phyloP scores from a whole-genome alignment of 495 filamentous ascomycete genomes.

The Aspergillus panamensis region DNA sequence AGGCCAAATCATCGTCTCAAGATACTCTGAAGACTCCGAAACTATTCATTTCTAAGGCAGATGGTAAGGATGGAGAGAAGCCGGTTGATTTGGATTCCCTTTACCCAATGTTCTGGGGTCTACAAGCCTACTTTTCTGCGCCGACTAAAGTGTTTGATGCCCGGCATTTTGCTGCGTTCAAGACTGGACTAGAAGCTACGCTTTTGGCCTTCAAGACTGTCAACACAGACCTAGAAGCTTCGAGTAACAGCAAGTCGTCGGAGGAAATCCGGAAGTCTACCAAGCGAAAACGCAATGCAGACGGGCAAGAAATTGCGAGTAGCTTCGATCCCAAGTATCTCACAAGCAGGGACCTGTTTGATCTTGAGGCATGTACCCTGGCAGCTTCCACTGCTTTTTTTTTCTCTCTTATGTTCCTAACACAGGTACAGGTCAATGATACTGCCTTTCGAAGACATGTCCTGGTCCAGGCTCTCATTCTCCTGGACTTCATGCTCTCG shows the following conservation, averaged over 20 bases:
- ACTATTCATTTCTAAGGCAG: constrained; percentile 49
- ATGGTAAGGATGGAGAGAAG: constrained; percentile 40
- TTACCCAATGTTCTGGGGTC: constrained; percentile 90
- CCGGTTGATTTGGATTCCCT: constrained; percentile 63
- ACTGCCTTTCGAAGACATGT: constrained; percentile 91
- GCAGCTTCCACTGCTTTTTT: background rate
- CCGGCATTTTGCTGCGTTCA: constrained; percentile 70
- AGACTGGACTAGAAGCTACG: constrained; percentile 70
- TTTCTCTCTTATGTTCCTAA: background rate
- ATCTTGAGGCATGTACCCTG: constrained; percentile 67
- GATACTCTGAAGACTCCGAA: constrained; percentile 40
- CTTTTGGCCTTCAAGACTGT: constrained; percentile 75
- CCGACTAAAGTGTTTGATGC: constrained; percentile 75
- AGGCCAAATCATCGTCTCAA: constrained; percentile 22
- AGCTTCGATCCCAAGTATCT: constrained; percentile 96
- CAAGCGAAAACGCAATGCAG: constrained; percentile 69
- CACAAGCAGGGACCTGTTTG: constrained; percentile 90
- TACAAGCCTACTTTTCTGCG: constrained; percentile 89
- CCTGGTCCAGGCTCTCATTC: constrained; percentile 87
- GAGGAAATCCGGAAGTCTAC: constrained; percentile 59
- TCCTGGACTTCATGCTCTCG: constrained; percentile 88
- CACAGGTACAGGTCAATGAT: constrained; percentile 67
- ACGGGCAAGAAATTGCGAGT: constrained; percentile 60
- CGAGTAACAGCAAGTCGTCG: constrained; percentile 45
- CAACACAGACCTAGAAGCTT: constrained; percentile 60